Conservation (phyloP, 108 stramenopile genomes). For the Fragilariopsis cylindrus region DNA sequence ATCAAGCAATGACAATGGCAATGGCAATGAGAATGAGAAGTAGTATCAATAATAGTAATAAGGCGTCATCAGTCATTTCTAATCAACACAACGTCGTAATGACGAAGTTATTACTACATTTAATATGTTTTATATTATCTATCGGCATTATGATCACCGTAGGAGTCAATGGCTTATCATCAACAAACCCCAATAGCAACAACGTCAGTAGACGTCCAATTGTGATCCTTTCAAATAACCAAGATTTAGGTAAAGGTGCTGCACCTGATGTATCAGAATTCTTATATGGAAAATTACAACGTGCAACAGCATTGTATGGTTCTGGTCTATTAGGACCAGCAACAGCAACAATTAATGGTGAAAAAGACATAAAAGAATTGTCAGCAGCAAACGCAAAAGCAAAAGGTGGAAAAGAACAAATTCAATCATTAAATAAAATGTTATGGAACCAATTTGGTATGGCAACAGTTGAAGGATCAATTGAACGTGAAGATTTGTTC, state of each 20-base stretch:
- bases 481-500: conserved; percentile 3
- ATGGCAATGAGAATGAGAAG: too few species aligned
- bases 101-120: too few species aligned
- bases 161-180: neutral
- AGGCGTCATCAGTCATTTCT: too few species aligned
- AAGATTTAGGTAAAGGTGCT: neutral
- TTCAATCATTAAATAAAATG: neutral
- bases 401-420: neutral
- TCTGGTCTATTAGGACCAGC: neutral
- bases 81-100: too few species aligned
- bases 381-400: too few species aligned
- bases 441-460: conserved; percentile 5
- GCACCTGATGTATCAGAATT: neutral
- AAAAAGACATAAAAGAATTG: neutral
- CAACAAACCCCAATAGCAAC: neutral
- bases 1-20: too few species aligned
- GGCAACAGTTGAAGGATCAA: conserved; percentile 2
- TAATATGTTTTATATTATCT: too few species aligned
- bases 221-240: neutral
- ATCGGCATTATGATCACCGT: neutral
- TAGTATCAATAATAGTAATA: too few species aligned
- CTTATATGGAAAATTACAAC: neutral
- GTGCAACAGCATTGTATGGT: conserved; percentile 1
- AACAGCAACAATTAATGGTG: neutral
- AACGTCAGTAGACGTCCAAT: neutral